Percentiles rank a stretch among this genome's conserved stretches.
Evolutionary conservation across 2,329 filamentous ascomycete genomes (phyloP).

Genomic region (Teratosphaeria pseudoeucalypti): DNA sequence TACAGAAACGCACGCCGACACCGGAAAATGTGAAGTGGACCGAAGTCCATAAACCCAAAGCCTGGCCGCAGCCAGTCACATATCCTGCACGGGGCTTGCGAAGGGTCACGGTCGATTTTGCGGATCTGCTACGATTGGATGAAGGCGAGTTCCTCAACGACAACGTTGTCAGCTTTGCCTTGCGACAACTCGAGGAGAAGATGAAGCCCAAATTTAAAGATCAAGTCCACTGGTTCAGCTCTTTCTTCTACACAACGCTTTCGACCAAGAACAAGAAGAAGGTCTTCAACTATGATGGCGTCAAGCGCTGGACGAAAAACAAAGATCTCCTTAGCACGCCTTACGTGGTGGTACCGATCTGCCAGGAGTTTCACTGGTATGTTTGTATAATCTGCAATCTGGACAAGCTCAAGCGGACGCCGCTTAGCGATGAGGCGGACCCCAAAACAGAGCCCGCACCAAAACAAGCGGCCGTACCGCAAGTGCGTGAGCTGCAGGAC

Average conservation of each 20-base stretch:
- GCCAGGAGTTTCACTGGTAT: conserved; percentile 82
- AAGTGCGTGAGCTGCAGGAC: not conserved
- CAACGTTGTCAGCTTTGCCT: conserved; percentile 80
- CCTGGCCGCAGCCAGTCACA: conserved; percentile 41
- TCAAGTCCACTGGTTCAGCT: conserved; percentile 79
- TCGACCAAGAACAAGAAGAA: conserved; percentile 44
- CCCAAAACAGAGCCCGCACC: not conserved
- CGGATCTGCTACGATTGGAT: conserved; percentile 68
- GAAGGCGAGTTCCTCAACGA: conserved; percentile 86
- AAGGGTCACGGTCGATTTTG: conserved; percentile 55
- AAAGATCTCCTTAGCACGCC: conserved; percentile 77
- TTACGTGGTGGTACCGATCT: conserved; percentile 86
- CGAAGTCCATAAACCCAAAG: conserved; percentile 8
- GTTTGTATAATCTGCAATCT: conserved; percentile 91
- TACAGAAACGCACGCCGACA: not conserved
- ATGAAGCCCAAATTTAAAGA: conserved; percentile 31
- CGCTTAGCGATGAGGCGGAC: conserved; percentile 1
- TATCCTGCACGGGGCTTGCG: conserved; percentile 51
- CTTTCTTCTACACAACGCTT: conserved; percentile 77
- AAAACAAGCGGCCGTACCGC: not conserved
- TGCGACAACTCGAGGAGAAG: conserved; percentile 40
- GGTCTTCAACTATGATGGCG: conserved; percentile 70
- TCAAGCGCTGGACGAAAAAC: conserved; percentile 78
- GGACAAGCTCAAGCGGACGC: conserved; percentile 44
- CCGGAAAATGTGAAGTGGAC: conserved; percentile 14